Conservation (phyloP, 768 basidiomycete genomes). For the Holtermannia corniformis region DNA sequence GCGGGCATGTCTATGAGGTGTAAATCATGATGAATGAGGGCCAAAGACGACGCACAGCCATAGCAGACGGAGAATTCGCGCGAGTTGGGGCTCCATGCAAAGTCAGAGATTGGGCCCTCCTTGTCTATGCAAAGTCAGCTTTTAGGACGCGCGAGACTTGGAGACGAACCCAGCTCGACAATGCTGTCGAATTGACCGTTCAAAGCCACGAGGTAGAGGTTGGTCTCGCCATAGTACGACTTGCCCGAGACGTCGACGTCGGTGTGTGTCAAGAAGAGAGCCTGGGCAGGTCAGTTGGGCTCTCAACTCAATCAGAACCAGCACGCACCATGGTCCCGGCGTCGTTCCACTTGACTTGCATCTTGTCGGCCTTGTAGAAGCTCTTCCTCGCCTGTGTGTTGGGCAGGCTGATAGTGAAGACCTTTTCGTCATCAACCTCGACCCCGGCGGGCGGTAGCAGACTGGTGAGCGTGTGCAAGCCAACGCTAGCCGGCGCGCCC, state of each 20-base stretch:
- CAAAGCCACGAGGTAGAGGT: constrained; percentile 81
- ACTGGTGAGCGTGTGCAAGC: constrained; percentile 62
- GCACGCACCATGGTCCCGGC: constrained; percentile 70
- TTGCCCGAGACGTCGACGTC: constrained; percentile 96
- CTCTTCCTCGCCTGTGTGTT: constrained; percentile 66
- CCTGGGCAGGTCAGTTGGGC: constrained; percentile 18
- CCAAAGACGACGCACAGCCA: constrained; percentile 60
- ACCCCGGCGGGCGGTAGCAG: constrained; percentile 44
- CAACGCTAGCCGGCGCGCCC: constrained; percentile 80
- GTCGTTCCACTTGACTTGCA: constrained; percentile 91
- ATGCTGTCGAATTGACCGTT: constrained; percentile 90
- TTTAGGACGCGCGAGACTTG: background rate
- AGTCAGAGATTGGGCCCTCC: constrained; percentile 96
- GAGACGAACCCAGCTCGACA: constrained; percentile 47
- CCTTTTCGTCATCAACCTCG: constrained; percentile 14
- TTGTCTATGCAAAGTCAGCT: constrained; percentile 55
- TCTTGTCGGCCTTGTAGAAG: constrained; percentile 91
- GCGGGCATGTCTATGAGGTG: constrained; percentile 74
- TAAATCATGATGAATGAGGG: background rate
- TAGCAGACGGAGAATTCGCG: constrained; percentile 96
- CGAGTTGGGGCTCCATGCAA: constrained; percentile 88
- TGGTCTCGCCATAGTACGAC: constrained; percentile 97
- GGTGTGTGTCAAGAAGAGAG: constrained; percentile 77
- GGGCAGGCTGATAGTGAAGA: constrained; percentile 46
- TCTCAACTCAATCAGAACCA: background rate